These are phyloP conservation scores for Mucuna pruriens DNA, from an alignment of 306 rosid species.

Conservation along the genomic window DNA sequence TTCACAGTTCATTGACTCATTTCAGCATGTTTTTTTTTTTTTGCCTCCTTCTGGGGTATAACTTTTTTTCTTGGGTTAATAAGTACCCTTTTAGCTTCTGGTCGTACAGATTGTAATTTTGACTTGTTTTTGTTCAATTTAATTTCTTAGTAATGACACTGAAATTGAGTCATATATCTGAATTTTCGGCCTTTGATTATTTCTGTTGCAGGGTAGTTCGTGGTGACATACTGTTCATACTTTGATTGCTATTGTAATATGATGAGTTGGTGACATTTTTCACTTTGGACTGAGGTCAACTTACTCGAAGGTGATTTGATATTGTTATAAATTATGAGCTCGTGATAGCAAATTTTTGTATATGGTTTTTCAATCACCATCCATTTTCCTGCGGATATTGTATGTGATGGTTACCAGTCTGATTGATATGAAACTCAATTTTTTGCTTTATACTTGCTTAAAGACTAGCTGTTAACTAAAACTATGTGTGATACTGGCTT, in stretches of 20 bases:
- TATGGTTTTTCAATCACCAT: neutral
- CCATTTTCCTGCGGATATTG: neutral
- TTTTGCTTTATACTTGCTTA: neutral
- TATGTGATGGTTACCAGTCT: neutral
- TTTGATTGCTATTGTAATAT: slow-evolving; percentile 32
- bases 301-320: slow-evolving; percentile 37
- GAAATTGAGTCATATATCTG: slow-evolving; percentile 32
- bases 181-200: slow-evolving; percentile 25
- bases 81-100: slow-evolving; percentile 28
- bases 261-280: slow-evolving; percentile 35
- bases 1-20: slow-evolving; percentile 15
- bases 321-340: neutral
- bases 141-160: slow-evolving; percentile 19
- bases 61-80: neutral
- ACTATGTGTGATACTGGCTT: slow-evolving; percentile 15
- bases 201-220: slow-evolving; percentile 53
- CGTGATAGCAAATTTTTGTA: neutral
- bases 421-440: slow-evolving; percentile 11
- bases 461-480: slow-evolving; percentile 1
- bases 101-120: neutral
- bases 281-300: slow-evolving; percentile 18
- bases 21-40: neutral
- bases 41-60: neutral
- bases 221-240: slow-evolving; percentile 11
- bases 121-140: slow-evolving; percentile 18